Conservation (phyloP, 306 rosid genomes). For the Vachellia collinsii region DNA sequence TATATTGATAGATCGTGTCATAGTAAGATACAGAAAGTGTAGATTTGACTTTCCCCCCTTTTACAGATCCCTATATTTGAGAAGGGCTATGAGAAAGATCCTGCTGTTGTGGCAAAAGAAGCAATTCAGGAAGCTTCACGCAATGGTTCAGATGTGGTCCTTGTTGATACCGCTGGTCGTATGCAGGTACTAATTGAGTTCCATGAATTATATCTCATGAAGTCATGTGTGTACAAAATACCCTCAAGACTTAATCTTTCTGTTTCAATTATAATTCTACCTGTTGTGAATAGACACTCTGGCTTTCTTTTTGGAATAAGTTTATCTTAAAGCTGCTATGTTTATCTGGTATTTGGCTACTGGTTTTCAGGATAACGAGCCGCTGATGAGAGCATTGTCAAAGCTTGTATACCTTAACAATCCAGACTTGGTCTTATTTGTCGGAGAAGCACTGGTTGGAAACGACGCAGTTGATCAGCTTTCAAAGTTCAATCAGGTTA, state of each 20-base stretch:
- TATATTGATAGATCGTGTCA: constrained; percentile 6
- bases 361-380: constrained; percentile 87
- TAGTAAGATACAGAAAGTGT: constrained; percentile 13
- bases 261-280: background rate
- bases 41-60: constrained; percentile 15
- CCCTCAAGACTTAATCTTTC: constrained; percentile 16
- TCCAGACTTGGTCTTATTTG: constrained; percentile 95
- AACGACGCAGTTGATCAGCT: constrained; percentile 99
- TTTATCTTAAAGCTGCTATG: constrained; percentile 14
- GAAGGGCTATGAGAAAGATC: constrained; percentile 99
- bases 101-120: constrained; percentile 97
- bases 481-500: constrained; percentile 93
- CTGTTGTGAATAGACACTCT: background rate
- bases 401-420: constrained; percentile 87
- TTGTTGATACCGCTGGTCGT: constrained; percentile 98
- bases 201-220: background rate
- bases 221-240: background rate
- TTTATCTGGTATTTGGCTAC: constrained; percentile 15
- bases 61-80: constrained; percentile 93
- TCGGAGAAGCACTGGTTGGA: constrained; percentile 98
- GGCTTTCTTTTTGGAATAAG: constrained; percentile 13
- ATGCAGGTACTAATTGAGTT: constrained; percentile 70
- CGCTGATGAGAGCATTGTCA: constrained; percentile 95
- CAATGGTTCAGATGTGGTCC: constrained; percentile 96
- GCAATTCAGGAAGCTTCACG: constrained; percentile 93